Evolutionary conservation across 2,329 filamentous ascomycete genomes (phyloP).

Genomic region (Xylaria sp.): DNA sequence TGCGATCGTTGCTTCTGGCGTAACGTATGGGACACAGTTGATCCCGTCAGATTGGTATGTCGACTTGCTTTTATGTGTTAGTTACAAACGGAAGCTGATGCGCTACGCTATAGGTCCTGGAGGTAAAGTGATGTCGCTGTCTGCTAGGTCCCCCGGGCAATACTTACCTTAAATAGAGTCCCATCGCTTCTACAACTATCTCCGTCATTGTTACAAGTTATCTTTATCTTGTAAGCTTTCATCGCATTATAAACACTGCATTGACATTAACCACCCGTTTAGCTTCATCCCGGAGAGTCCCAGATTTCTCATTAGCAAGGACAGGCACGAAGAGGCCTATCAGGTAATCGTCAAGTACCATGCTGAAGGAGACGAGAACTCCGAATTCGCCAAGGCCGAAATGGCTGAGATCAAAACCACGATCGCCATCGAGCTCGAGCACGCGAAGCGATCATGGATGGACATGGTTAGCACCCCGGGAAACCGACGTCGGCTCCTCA

Average conservation of each 20-base stretch:
- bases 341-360: conserved; percentile 52
- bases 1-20: conserved; percentile 59
- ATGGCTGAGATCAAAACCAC: conserved; percentile 66
- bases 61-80: not conserved
- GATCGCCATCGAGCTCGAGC: conserved; percentile 54
- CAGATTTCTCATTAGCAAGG: conserved; percentile 47
- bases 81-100: conserved; percentile 28
- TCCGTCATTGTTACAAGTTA: conserved; percentile 53
- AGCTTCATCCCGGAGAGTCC: conserved; percentile 49
- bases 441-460: conserved; percentile 62
- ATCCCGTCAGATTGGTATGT: conserved; percentile 47
- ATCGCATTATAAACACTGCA: not conserved
- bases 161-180: conserved; percentile 50
- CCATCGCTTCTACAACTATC: conserved; percentile 58
- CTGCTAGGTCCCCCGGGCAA: not conserved
- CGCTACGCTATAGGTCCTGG: conserved; percentile 41
- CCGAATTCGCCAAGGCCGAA: conserved; percentile 59
- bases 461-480: conserved; percentile 62
- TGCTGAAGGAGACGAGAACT: conserved; percentile 57
- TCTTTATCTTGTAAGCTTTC: conserved; percentile 51
- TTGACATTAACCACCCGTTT: conserved; percentile 17
- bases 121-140: conserved; percentile 43
- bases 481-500: conserved; percentile 60
- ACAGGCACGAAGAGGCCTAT: conserved; percentile 47
- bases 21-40: conserved; percentile 57